These are phyloP conservation scores for Plasmodium ovale DNA, from an alignment of 169 alveolate species.

Conservation along the genomic window DNA sequence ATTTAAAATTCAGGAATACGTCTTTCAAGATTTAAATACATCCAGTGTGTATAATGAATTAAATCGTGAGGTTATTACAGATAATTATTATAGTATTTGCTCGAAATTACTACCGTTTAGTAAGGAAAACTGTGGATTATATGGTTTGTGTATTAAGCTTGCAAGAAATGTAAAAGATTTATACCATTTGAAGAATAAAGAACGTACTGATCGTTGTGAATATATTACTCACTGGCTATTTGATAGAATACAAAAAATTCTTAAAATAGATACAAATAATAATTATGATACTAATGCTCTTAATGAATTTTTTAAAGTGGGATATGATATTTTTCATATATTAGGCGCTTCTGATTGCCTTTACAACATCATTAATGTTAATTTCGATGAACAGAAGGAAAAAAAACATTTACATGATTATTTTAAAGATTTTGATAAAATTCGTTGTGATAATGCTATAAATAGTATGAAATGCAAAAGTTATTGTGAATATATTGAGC, in stretches of 20 bases:
- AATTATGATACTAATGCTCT: not conserved
- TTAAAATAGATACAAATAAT: too few species aligned
- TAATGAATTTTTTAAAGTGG: not conserved
- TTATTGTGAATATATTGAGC: too few species aligned
- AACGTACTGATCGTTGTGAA: not conserved
- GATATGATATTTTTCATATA: not conserved
- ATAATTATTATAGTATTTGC: not conserved
- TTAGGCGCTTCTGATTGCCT: not conserved
- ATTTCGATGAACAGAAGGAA: not conserved
- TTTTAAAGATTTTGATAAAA: too few species aligned
- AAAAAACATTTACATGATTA: not conserved
- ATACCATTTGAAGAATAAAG: not conserved
- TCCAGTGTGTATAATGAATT: too few species aligned
- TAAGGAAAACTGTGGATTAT: not conserved
- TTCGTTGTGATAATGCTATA: too few species aligned
- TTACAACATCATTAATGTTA: not conserved
- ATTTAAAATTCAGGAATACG: not conserved
- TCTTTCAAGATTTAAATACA: not conserved
- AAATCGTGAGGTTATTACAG: not conserved
- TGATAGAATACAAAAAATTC: not conserved
- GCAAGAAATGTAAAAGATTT: not conserved
- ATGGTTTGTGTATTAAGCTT: not conserved
- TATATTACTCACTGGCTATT: not conserved
- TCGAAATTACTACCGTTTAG: not conserved
- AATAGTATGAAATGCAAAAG: too few species aligned